Conservation (phyloP, 768 basidiomycete genomes). For the Cystobasidium ongulense region DNA sequence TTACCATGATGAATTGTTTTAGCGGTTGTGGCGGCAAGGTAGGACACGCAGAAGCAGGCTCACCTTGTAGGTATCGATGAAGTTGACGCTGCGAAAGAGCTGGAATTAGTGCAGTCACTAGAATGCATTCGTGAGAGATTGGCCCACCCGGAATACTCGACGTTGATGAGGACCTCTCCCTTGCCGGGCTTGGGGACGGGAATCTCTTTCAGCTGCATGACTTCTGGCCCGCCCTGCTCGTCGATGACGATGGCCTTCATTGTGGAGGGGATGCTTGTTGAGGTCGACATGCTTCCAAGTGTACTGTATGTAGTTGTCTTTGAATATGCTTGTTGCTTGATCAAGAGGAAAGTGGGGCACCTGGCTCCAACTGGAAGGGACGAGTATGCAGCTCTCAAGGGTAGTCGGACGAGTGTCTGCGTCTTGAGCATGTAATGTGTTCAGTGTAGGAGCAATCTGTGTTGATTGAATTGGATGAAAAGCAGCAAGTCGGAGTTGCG, state of each 20-base stretch:
- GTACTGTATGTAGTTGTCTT: neutral
- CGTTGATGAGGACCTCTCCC: constrained; percentile 56
- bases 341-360: neutral
- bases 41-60: neutral
- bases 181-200: constrained; percentile 61
- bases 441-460: no score
- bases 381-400: neutral
- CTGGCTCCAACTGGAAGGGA: neutral
- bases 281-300: neutral
- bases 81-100: constrained; percentile 59
- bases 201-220: constrained; percentile 52
- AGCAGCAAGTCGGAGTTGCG: no score
- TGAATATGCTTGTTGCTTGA: neutral
- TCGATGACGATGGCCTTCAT: constrained; percentile 66
- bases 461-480: neutral
- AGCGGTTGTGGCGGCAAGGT: neutral
- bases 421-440: neutral
- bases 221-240: constrained; percentile 67
- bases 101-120: neutral
- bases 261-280: constrained; percentile 46
- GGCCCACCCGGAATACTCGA: constrained; percentile 55
- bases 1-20: neutral
- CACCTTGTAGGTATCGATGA: constrained; percentile 49
- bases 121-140: constrained; percentile 30
- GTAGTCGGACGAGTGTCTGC: neutral